Percentiles rank a stretch among this genome's conserved stretches.
Evolutionary conservation across 2,329 filamentous ascomycete genomes (phyloP).

Genomic region (Arthroderma sp.): DNA sequence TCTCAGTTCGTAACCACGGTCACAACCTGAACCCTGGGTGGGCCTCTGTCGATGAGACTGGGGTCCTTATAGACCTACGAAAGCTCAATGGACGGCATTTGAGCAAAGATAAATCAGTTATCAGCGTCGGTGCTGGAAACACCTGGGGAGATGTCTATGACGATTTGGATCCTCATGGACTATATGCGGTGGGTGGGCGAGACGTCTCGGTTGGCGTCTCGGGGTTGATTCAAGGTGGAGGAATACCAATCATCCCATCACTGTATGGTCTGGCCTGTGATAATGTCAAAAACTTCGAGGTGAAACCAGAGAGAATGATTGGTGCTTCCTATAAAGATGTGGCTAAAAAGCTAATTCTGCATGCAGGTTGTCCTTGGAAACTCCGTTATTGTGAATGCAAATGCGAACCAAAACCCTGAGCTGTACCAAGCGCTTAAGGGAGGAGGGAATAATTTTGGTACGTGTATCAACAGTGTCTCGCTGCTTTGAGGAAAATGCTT

Average conservation of each 20-base stretch:
- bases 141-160: not conserved
- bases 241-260: not conserved
- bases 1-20: not conserved
- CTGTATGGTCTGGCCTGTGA: not conserved
- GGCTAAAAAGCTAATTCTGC: not conserved
- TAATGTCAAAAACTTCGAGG: not conserved
- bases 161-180: not conserved
- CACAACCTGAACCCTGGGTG: not conserved
- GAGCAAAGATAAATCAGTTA: not conserved
- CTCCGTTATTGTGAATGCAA: conserved; percentile 20
- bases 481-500: not conserved
- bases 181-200: not conserved
- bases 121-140: not conserved
- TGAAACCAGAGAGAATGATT: not conserved
- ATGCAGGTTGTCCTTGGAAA: conserved; percentile 22
- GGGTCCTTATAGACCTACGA: conserved; percentile 1
- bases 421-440: conserved; percentile 27
- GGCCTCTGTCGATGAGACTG: not conserved
- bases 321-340: no score
- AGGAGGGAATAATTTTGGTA: conserved; percentile 32
- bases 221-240: not conserved
- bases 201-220: no score
- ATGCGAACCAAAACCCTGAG: conserved; percentile 12
- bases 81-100: not conserved
- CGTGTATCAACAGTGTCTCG: conserved; percentile 8